Base-by-base conservation (phyloP, 1,284 basidiomycete genomes). In the Cerrena zonata region DNA sequence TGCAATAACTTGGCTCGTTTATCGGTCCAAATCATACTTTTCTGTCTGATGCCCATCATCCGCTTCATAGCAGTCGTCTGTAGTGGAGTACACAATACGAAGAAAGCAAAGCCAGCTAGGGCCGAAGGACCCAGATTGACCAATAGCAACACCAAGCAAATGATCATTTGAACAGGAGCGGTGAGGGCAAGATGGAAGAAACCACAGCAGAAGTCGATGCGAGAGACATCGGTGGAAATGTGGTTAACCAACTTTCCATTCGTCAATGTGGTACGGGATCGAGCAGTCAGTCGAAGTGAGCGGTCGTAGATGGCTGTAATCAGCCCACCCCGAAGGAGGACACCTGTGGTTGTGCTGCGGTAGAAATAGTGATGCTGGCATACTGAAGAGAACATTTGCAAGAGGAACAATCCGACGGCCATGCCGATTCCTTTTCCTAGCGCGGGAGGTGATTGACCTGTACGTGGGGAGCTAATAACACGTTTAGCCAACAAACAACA, bases 1-100 rank as follows among this genome's bases (percentile, higher is more conserved):
- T 91, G 89, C 4, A 94, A 74, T 2, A 92, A 69, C 59, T 89
- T 89, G 4, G 88, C 85, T 13, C 92, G 78, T 58, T 87, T 87
- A 63, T 97, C 94, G 57, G 94, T 97, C 89, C 89, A 97, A 2
- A 71, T 65, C 90, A 96, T 95, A 39, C 84, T 83, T 62, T 86
- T 86, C 53, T 77, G 74, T 15, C 94, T 80, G 43, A 88, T 65
- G 2, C 63, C 67, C 65, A 95, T 91, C 45, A 94, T 75, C 13
- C 70, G 72, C 65, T 84, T 88, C 86, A 96, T 90, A 41, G 82
- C 77, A 50, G 71, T 62, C 0, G 80, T 81, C 66, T 94, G 93
- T 0, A 83, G 57, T 0, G 85, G 65, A n/a, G 76, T 79, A 51
- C 74, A 65, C 50, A 92, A 47, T 24, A 94, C 60, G 59, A 96